Base-by-base conservation (phyloP, 148 eudicot genomes). In the Limonium bicolor region DNA sequence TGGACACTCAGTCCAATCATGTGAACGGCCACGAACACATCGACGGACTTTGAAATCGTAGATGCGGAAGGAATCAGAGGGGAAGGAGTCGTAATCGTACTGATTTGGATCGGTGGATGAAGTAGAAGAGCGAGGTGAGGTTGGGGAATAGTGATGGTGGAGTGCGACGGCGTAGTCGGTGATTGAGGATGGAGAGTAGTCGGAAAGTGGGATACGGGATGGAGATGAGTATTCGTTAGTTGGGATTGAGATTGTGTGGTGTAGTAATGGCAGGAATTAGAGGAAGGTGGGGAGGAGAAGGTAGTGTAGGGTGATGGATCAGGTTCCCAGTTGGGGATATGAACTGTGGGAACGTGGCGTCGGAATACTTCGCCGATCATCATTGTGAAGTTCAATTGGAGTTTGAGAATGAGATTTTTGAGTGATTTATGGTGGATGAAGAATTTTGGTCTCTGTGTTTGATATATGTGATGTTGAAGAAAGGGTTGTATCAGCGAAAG, bases 21-120 rank as follows among this genome's bases (percentile, higher is more conserved):
- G 94, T 0, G 84, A 67, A 43, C 88, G 48, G 8, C 73, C 78
- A 10, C 84, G 68, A 2, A 61, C 54, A 48, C 94, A 83, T 64
- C 63, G 76, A 17, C 75, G 34, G 0, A 83, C 74, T 65, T 83
- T 83, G 46, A 83, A 83, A 51, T 83, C 88, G 51, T 62, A 83
- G 73, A 83, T 79, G 17, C 76, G 67, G 47, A 83, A 83, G 3
- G 70, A 48, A 16, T 83, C 94, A 24, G 58, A 63, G 1, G 64
- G 26, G 40, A 43, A 55, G 0, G 44, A 66, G 6, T 67, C 77
- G 4, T n/a, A n/a, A n/a, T n/a, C n/a, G n/a, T n/a, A n/a, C n/a
- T n/a, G n/a, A n/a, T n/a, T n/a, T n/a, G n/a, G n/a, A 50, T 55
- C 0, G 61, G 26, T 22, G 46, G 47, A 11, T 58, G 29, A 34